Evolutionary conservation across 2,329 filamentous ascomycete genomes (phyloP).

Genomic region (Septoria linicola): DNA sequence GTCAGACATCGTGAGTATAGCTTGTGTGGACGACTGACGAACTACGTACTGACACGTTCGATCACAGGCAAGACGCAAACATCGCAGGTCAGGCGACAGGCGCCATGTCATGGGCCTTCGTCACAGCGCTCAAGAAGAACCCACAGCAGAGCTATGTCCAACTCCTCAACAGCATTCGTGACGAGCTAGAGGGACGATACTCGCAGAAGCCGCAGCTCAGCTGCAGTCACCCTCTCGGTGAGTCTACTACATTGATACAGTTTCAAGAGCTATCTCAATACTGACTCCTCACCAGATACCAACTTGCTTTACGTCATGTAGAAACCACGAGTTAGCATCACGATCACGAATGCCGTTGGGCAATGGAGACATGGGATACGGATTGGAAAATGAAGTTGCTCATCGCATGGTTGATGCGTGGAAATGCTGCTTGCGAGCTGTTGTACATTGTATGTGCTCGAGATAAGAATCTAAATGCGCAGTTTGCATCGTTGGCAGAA

Average conservation of each 20-base stretch:
- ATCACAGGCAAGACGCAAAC: slow-evolving; percentile 75
- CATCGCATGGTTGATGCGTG: neutral
- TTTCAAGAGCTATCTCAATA: slow-evolving; percentile 2
- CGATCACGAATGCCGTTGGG: slow-evolving; percentile 5
- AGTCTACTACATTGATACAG: slow-evolving; percentile 40
- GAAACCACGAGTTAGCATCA: slow-evolving; percentile 4
- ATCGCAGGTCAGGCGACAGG: slow-evolving; percentile 88
- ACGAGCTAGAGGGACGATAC: slow-evolving; percentile 83
- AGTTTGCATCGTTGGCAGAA: too few species aligned
- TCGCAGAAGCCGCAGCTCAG: slow-evolving; percentile 93
- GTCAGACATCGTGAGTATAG: slow-evolving; percentile 80
- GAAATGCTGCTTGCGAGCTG: neutral
- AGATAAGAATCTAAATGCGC: neutral
- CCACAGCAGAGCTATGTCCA: slow-evolving; percentile 95
- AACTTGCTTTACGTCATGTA: slow-evolving; percentile 49
- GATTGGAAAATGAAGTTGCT: neutral
- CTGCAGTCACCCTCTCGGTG: slow-evolving; percentile 93
- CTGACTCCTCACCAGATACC: slow-evolving; percentile 37
- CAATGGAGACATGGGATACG: too few species aligned
- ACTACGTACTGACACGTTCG: neutral
- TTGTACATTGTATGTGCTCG: neutral
- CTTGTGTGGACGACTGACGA: neutral
- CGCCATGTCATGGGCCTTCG: slow-evolving; percentile 98
- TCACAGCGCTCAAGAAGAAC: slow-evolving; percentile 85
- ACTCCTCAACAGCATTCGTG: slow-evolving; percentile 90